These are phyloP conservation scores for Septoria petroselini DNA, from an alignment of 2,329 filamentous ascomycete species.

Conservation along the genomic window DNA sequence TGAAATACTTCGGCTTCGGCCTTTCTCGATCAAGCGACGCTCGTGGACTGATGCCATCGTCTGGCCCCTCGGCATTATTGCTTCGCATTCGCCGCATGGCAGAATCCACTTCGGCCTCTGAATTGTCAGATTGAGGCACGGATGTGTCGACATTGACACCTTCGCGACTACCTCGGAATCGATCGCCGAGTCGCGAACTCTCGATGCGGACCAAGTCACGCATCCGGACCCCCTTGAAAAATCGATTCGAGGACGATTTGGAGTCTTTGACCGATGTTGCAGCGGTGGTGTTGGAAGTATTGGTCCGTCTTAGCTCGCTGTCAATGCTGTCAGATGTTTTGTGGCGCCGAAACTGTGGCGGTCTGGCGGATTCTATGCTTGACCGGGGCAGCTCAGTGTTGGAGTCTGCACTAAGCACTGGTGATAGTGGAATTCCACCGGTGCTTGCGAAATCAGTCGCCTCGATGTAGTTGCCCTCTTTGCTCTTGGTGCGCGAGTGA, in stretches of 20 bases:
- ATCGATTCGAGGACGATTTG: constrained; percentile 61
- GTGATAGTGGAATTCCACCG: constrained; percentile 18
- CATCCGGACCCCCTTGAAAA: constrained; percentile 74
- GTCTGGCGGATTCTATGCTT: constrained; percentile 41
- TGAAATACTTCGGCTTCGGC: constrained; percentile 43
- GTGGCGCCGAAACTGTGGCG: constrained; percentile 30
- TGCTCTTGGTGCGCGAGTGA: constrained; percentile 43
- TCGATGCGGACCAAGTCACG: constrained; percentile 69
- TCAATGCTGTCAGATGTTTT: constrained; percentile 50
- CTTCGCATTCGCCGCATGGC: constrained; percentile 18
- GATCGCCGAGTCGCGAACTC: constrained; percentile 59
- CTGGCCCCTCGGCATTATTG: constrained; percentile 27
- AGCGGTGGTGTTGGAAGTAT: constrained; percentile 19
- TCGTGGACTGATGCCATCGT: constrained; percentile 40
- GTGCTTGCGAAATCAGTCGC: constrained; percentile 33
- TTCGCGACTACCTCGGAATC: constrained; percentile 58
- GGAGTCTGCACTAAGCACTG: constrained; percentile 18
- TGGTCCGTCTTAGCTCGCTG: constrained; percentile 37
- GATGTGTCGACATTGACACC: constrained; percentile 34
- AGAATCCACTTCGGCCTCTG: constrained; percentile 46
- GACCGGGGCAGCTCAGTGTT: constrained; percentile 27
- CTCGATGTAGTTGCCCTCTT: constrained; percentile 35
- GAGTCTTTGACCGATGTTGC: constrained; percentile 37
- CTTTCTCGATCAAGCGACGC: constrained; percentile 36
- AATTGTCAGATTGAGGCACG: constrained; percentile 45